phyloP scores from a whole-genome alignment of 2,329 filamentous ascomycete species.

The Penicillium frequentans region DNA sequence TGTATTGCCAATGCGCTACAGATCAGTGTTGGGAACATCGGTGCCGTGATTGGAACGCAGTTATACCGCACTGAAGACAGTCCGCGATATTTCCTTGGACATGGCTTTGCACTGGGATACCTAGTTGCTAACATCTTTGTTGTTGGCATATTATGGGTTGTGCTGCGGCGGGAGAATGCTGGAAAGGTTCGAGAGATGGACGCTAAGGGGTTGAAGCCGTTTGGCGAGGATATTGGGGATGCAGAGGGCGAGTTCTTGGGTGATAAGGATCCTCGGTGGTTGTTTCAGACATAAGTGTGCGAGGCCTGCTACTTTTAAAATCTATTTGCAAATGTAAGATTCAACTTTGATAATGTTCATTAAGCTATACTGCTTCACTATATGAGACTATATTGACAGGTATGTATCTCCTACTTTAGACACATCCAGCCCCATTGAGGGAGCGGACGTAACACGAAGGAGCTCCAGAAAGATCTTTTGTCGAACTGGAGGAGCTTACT shows the following conservation, averaged over 20 bases:
- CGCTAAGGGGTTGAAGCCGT: constrained; percentile 31
- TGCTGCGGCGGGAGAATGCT: constrained; percentile 60
- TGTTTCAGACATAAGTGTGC: constrained; percentile 58
- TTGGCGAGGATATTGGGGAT: constrained; percentile 49
- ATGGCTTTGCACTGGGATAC: constrained; percentile 66
- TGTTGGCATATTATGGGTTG: constrained; percentile 52
- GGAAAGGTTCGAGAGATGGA: constrained; percentile 50
- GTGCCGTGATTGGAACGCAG: constrained; percentile 69
- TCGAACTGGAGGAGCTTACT: constrained; percentile 32
- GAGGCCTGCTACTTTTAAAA: no score
- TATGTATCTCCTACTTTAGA: constrained; percentile 48
- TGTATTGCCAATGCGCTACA: constrained; percentile 69
- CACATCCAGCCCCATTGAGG: constrained; percentile 40
- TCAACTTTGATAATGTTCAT: not conserved
- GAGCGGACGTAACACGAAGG: constrained; percentile 46
- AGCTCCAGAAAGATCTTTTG: constrained; percentile 29
- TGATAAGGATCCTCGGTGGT: constrained; percentile 65
- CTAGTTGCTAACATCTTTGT: constrained; percentile 59
- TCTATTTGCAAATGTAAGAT: no score
- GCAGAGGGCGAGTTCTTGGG: constrained; percentile 57
- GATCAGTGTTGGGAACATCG: constrained; percentile 69
- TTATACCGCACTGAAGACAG: constrained; percentile 62
- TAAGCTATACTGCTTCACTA: not conserved
- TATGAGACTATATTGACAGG: not conserved
- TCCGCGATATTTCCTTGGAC: constrained; percentile 65